Percentiles rank a stretch among this genome's conserved stretches.
Conservation (phyloP, 1,284 basidiomycete genomes). For the Sanghuangporus sanghuang region DNA sequence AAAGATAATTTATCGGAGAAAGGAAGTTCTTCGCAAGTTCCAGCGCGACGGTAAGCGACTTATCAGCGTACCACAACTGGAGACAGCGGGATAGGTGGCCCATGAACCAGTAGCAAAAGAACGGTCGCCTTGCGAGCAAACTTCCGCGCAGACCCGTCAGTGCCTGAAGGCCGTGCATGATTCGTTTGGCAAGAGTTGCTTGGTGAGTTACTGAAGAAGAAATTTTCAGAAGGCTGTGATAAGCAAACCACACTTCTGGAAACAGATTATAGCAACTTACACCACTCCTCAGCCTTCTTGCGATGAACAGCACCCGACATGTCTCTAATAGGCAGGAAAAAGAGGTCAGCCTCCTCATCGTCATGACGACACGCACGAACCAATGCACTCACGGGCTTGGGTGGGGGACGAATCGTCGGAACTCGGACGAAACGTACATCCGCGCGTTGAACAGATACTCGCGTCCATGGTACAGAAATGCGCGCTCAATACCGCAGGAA, state of each 20-base stretch:
- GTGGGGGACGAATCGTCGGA: conserved; percentile 58
- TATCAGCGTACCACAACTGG: conserved; percentile 58
- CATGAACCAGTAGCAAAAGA: conserved; percentile 77
- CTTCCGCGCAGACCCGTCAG: conserved; percentile 58
- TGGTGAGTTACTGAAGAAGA: conserved; percentile 53
- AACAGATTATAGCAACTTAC: conserved; percentile 38
- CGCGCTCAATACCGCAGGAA: conserved; percentile 58
- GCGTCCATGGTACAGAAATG: conserved; percentile 62
- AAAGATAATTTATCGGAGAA: conserved; percentile 59
- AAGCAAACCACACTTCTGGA: conserved; percentile 1
- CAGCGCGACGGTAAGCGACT: conserved; percentile 53
- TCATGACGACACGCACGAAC: not conserved
- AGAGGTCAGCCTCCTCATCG: not conserved
- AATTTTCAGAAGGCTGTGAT: not conserved
- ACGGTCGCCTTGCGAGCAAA: conserved; percentile 52
- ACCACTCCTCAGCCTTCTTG: conserved; percentile 66
- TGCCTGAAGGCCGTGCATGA: conserved; percentile 54
- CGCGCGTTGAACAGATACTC: conserved; percentile 73
- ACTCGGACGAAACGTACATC: conserved; percentile 66
- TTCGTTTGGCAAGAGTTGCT: conserved; percentile 50
- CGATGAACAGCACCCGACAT: conserved; percentile 49
- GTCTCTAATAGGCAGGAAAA: conserved; percentile 31
- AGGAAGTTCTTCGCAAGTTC: conserved; percentile 61
- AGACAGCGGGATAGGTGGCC: conserved; percentile 50
- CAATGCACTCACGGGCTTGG: conserved; percentile 45